A percentile compares a stretch with the other conserved stretches of the same genome.
These are phyloP conservation scores for Eragrostis nindensis DNA, from an alignment of 176 grass and related monocot species.

Conservation along the genomic window DNA sequence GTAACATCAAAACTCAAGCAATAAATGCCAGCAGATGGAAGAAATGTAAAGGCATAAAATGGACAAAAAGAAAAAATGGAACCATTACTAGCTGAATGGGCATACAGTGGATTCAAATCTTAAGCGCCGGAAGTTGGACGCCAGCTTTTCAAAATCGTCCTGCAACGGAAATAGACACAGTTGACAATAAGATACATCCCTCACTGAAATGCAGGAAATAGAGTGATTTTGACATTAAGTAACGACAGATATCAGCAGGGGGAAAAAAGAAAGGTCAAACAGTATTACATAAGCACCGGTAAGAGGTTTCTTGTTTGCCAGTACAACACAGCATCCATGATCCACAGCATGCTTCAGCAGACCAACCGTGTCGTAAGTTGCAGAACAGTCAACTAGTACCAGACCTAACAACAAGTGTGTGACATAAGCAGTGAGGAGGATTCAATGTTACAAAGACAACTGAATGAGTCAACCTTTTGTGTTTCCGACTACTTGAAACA, in stretches of 20 bases:
- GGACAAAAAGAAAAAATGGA: slow-evolving; percentile 7
- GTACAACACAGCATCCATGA: slow-evolving; percentile 64
- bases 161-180: slow-evolving; percentile 49
- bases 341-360: slow-evolving; percentile 59
- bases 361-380: slow-evolving; percentile 68
- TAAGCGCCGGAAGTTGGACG: slow-evolving; percentile 65
- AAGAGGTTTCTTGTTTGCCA: slow-evolving; percentile 96
- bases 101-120: slow-evolving; percentile 97
- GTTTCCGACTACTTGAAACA: not conserved
- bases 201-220: not conserved
- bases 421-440: not conserved
- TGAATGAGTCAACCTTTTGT: not conserved
- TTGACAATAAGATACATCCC: slow-evolving; percentile 12
- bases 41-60: slow-evolving; percentile 22
- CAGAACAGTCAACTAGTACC: slow-evolving; percentile 89
- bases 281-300: slow-evolving; percentile 72
- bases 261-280: slow-evolving; percentile 6
- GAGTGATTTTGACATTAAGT: not conserved
- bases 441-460: not conserved
- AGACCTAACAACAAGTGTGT: slow-evolving; percentile 58
- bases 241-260: slow-evolving; percentile 7
- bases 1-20: not conserved
- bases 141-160: slow-evolving; percentile 81
- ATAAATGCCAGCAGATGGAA: not conserved
- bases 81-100: not conserved